Evolutionary conservation across 768 basidiomycete species (phyloP).

Genomic region (Hericium rajendrae): DNA sequence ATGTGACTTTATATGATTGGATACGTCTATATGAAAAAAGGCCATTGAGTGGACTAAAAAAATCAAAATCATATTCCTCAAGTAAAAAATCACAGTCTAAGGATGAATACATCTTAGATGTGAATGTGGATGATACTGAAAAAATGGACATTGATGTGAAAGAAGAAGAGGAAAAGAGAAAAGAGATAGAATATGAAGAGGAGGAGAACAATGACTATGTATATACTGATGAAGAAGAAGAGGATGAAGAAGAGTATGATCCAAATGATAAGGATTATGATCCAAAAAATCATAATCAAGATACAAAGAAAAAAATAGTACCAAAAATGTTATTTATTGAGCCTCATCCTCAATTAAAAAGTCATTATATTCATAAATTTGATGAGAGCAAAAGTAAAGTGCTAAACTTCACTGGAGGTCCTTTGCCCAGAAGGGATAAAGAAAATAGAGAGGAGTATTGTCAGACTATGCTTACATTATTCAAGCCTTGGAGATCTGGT

Average conservation of each 20-base stretch:
- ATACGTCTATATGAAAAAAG: neutral
- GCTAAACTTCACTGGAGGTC: constrained; percentile 22
- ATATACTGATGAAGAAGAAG: neutral
- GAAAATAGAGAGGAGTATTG: constrained; percentile 11
- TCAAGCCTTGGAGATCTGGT: constrained; percentile 4
- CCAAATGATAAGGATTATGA: neutral
- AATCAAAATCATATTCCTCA: neutral
- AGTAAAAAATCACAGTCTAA: too few relatives aligned
- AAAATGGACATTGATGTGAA: neutral
- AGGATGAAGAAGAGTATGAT: neutral
- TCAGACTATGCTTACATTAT: constrained; percentile 11
- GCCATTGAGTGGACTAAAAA: neutral
- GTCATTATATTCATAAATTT: constrained; percentile 14
- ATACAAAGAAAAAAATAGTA: neutral
- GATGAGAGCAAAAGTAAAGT: constrained; percentile 5
- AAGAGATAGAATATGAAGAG: neutral
- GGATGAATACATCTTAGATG: too few relatives aligned
- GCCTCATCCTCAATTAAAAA: constrained; percentile 16
- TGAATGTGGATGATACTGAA: neutral
- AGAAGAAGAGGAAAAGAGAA: neutral
- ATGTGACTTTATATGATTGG: neutral
- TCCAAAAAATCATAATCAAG: neutral
- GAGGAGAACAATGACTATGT: neutral
- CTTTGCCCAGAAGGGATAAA: constrained; percentile 21
- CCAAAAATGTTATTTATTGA: neutral